These are phyloP conservation scores for Psidium friedrichsthalianum DNA, from an alignment of 345 rosid genomes.

Conservation along the genomic window DNA sequence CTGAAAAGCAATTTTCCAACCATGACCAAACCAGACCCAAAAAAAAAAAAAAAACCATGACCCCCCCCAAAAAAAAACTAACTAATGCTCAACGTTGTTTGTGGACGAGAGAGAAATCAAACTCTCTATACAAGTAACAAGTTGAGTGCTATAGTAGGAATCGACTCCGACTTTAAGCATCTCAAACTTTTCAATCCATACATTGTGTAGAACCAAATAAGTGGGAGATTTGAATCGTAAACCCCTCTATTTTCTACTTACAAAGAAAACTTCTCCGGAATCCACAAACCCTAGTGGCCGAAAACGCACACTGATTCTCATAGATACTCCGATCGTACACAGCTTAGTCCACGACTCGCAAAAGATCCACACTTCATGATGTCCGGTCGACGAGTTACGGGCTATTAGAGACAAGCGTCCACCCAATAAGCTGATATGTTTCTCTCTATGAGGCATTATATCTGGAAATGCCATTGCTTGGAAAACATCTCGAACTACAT, in stretches of 20 bases:
- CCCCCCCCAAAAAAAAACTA: too few species aligned
- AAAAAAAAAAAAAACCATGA: too few species aligned
- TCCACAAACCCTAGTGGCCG: not conserved
- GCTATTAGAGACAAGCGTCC: not conserved
- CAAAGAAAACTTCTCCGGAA: not conserved
- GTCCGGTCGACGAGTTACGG: not conserved
- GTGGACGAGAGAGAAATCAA: not conserved
- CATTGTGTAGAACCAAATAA: not conserved
- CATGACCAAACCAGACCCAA: too few species aligned
- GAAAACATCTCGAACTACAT: not conserved
- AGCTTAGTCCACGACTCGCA: not conserved
- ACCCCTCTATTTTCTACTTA: not conserved
- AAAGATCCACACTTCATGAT: not conserved
- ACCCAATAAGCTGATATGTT: not conserved
- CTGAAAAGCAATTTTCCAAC: not conserved
- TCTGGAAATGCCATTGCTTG: not conserved
- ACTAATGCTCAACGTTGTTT: not conserved
- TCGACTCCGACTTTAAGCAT: not conserved
- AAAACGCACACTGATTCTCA: not conserved
- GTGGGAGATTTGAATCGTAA: not conserved
- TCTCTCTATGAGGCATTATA: not conserved
- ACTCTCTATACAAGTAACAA: not conserved
- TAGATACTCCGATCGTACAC: not conserved
- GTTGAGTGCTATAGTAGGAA: not conserved
- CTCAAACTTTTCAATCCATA: not conserved